Base-by-base conservation (phyloP, 1,284 basidiomycete genomes). In the Malassezia nana region DNA sequence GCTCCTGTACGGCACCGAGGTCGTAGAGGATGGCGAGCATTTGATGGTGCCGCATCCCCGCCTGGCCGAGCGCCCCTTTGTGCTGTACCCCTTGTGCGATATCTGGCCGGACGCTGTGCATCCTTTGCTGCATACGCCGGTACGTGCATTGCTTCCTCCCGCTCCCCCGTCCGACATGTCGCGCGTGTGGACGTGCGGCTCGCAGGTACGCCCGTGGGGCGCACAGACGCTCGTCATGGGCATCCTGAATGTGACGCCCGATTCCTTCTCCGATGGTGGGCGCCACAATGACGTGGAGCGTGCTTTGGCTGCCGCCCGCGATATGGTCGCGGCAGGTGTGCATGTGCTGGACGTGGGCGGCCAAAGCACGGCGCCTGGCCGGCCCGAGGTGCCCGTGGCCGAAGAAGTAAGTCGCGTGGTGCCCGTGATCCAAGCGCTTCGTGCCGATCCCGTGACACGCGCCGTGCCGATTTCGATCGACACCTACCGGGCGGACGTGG, bases 251-350 rank as follows among this genome's bases (percentile, higher is more conserved):
- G 81, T 82, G 3, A 98, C 94, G 0, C 94, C 94, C 1, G 91
- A 99, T 76, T 95, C 90, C 0, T 98, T 98, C 77, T 96, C 91
- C 0, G 90, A 96, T 62, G 89, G 89, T 6, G 80, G 84, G 1
- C 74, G 76, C 35, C 78, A 87, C 77, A 77, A 0, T 57, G 54
- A 62, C 1, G 52, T 64, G 13, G 65, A 65, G 1, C 60, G 77
- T 3, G 59, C 63, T 5, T 50, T 66, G 4, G 54, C 63, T 7
- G 52, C 63, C 13, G 60, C 57, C 5, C 32, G 29, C 15, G 24
- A 25, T 0, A 72, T 74, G 69, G 61, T 63, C 2, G 49, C 43
- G 10, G 56, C 58, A 7, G 71, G 71, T 0, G 84, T 85, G 0
- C 80, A 83, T 57, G 86, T 98, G 48, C 77, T 98, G 54, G 92